Evolutionary conservation across 345 rosid species (phyloP).

Genomic region (Melastoma malabathricum): DNA sequence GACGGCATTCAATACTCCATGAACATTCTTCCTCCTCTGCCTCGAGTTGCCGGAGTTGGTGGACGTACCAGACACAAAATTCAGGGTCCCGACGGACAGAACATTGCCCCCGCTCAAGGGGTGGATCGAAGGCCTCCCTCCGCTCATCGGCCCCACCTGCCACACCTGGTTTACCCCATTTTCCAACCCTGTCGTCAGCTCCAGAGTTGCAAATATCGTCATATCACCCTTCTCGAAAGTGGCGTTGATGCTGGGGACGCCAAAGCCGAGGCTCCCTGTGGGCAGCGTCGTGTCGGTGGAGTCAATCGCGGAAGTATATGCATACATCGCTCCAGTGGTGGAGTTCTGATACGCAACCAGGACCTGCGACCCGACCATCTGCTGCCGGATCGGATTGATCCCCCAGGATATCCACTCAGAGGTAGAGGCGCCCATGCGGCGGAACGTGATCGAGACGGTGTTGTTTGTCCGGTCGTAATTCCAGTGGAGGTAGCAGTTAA

Average conservation of each 20-base stretch:
- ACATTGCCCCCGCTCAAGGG: conserved; percentile 6
- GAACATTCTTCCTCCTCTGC: conserved; percentile 44
- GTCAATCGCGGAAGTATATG: conserved; percentile 23
- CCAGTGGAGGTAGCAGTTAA: conserved; percentile 63
- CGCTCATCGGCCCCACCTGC: conserved; percentile 45
- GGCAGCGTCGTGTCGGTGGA: neutral
- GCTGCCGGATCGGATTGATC: conserved; percentile 29
- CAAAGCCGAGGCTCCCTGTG: conserved; percentile 25
- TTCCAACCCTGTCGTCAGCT: conserved; percentile 15
- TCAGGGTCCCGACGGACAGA: conserved; percentile 20
- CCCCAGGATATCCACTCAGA: conserved; percentile 58
- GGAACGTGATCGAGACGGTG: conserved; percentile 48
- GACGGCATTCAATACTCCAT: conserved; percentile 18
- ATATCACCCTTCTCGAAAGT: conserved; percentile 18
- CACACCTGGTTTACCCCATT: conserved; percentile 42
- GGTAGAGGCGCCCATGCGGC: conserved; percentile 25
- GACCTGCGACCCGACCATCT: conserved; percentile 46
- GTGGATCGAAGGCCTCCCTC: conserved; percentile 6
- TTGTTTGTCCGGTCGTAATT: conserved; percentile 18
- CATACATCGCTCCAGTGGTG: conserved; percentile 14
- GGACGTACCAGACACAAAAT: conserved; percentile 37
- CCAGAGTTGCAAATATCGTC: conserved; percentile 54
- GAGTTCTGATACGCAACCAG: conserved; percentile 42
- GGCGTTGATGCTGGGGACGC: conserved; percentile 23
- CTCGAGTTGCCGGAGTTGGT: conserved; percentile 18